Evolutionary conservation across 768 basidiomycete genomes (phyloP), one percentile per base, ranked within the genome.

Genomic region (Leccinum arenicola): DNA sequence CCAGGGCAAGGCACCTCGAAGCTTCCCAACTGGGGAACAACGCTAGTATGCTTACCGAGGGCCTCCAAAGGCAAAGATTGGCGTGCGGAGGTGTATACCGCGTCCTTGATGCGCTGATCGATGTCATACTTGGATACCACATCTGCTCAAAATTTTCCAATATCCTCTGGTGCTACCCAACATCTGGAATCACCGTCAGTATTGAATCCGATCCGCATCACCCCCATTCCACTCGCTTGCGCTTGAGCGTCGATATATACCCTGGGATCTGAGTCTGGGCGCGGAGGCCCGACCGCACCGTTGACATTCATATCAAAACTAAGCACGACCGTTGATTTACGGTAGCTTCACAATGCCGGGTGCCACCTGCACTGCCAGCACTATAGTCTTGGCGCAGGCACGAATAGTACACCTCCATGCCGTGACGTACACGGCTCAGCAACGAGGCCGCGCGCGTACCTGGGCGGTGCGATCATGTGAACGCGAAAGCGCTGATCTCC

Each of bases 61-160:
- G 5, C 53, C 63, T 60, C 21, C 54, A 54, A 56, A 54, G 55
- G 63, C 27, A 64, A 64, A 65, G 64, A 64, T 64, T 64, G 48
- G 35, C 63, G 31, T 65, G 45, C 51, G 12, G 17, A 33, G 14
- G 33, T 27, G 10, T n/a, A 11, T 33, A 27, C 40, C 57, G 61
- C 55, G 33, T 49, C 29, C 45, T 52, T 56, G 63, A 64, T 64
- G 58, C 38, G 12, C 19, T 56, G 54, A 60, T 60, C 50, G 1
- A 52, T 58, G 11, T 21, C 40, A 47, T 36, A n/a, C 23, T 11
- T 60, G 40, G 11, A 23, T 51, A 31, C 21, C 31, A 9, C 52
- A 48, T 31, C 19, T 2, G 19, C 47, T 31, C 47, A 15, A 36
- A 50, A 6, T 6, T 19, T n/a, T 43, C 33, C 56, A 50, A 23